Evolutionary conservation across 495 filamentous ascomycete genomes (phyloP).

Genomic region (Penicillium egyptiacum): DNA sequence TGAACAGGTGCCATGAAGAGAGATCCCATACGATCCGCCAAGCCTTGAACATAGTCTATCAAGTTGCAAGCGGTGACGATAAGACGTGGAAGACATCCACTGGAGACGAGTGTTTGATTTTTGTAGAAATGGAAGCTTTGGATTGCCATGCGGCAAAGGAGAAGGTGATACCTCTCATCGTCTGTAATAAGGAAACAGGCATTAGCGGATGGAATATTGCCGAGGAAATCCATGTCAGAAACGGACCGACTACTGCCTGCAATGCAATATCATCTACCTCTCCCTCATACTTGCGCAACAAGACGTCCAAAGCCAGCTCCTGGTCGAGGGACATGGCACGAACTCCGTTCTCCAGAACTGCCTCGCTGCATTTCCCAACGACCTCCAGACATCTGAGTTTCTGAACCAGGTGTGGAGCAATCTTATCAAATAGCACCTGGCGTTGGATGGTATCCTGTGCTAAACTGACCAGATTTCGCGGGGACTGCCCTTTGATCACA

Average conservation of each 20-base stretch:
- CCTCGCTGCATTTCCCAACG: slow-evolving; percentile 35
- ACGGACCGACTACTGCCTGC: slow-evolving; percentile 32
- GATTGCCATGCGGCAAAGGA: slow-evolving; percentile 37
- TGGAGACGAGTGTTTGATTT: slow-evolving; percentile 30
- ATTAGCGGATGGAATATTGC: not conserved
- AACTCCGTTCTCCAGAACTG: slow-evolving; percentile 39
- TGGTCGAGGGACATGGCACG: slow-evolving; percentile 40
- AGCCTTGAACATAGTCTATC: slow-evolving; percentile 33
- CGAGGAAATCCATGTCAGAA: not conserved
- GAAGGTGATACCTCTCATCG: slow-evolving; percentile 35
- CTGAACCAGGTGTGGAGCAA: slow-evolving; percentile 34
- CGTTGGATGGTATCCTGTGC: slow-evolving; percentile 39
- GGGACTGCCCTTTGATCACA: slow-evolving; percentile 39
- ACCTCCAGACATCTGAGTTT: slow-evolving; percentile 41
- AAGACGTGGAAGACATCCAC: slow-evolving; percentile 35
- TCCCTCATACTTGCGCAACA: slow-evolving; percentile 38
- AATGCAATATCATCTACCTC: slow-evolving; percentile 37
- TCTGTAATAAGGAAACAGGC: slow-evolving; percentile 13
- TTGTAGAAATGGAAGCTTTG: slow-evolving; percentile 48
- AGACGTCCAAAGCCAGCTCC: slow-evolving; percentile 37
- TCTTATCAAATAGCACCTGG: slow-evolving; percentile 33
- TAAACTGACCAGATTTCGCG: slow-evolving; percentile 33
- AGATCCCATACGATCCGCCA: slow-evolving; percentile 23
- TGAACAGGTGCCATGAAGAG: slow-evolving; percentile 35
- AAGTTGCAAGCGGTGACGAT: slow-evolving; percentile 36